phyloP scores from a whole-genome alignment of 2,329 filamentous ascomycete species.

The Xylaria sp. region DNA sequence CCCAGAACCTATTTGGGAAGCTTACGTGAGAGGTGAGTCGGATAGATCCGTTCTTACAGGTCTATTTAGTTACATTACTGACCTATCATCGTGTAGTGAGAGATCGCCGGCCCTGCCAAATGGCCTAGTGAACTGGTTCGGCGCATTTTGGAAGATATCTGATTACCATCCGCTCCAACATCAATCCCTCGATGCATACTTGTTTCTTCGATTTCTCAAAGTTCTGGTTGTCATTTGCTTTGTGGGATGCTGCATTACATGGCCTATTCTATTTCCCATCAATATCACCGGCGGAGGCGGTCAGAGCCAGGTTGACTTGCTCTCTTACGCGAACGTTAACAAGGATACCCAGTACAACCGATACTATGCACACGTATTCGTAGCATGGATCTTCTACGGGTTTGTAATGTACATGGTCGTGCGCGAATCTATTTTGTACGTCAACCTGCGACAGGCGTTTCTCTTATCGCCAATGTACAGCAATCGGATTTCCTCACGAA shows the following conservation, averaged over 20 bases:
- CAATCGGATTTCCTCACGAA: conserved; percentile 87
- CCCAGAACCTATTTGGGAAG: conserved; percentile 62
- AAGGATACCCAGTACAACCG: conserved; percentile 64
- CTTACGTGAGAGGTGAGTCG: conserved; percentile 52
- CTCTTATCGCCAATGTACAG: conserved; percentile 85
- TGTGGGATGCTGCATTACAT: conserved; percentile 84
- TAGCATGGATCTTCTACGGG: conserved; percentile 83
- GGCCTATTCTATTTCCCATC: conserved; percentile 86
- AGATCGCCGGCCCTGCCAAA: conserved; percentile 68
- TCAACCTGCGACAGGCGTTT: conserved; percentile 93
- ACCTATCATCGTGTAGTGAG: conserved; percentile 54
- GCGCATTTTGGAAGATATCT: conserved; percentile 70
- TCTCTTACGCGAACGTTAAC: conserved; percentile 81
- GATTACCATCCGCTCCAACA: conserved; percentile 88
- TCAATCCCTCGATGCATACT: conserved; percentile 90
- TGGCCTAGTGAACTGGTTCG: conserved; percentile 74
- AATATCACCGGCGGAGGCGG: conserved; percentile 82
- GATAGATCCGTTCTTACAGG: not conserved
- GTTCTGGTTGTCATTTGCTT: conserved; percentile 80
- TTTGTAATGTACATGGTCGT: conserved; percentile 92
- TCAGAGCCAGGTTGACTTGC: conserved; percentile 74
- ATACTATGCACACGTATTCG: conserved; percentile 83
- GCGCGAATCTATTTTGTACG: conserved; percentile 88
- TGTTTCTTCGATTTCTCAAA: conserved; percentile 89
- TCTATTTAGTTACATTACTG: not conserved